phyloP scores from a whole-genome alignment of 116 monocot species.

The Posidonia oceanica region DNA sequence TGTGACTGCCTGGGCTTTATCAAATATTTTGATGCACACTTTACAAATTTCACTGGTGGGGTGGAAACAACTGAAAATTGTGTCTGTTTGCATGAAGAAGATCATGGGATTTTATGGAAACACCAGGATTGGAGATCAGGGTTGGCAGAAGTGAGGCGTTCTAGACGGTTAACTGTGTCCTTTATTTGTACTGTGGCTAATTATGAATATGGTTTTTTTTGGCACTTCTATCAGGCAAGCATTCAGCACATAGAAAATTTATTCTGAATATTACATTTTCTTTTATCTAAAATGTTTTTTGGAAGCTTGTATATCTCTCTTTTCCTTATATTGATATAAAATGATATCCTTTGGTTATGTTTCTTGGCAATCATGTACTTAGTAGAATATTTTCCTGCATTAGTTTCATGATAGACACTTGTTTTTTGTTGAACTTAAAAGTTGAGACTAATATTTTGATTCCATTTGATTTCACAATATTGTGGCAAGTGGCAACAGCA shows the following conservation, averaged over 20 bases:
- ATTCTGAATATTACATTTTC: neutral
- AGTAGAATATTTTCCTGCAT: no score
- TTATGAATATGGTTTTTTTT: constrained; percentile 90
- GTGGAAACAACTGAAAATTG: constrained; percentile 98
- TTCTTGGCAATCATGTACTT: no score
- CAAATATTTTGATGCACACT: constrained; percentile 97
- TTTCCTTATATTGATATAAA: no score
- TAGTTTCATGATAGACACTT: no score
- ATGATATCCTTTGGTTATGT: no score
- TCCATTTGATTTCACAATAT: no score
- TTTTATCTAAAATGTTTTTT: no score
- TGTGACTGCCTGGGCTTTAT: constrained; percentile 95
- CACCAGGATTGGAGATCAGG: constrained; percentile 99
- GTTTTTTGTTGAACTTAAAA: no score
- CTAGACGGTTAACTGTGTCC: constrained; percentile 84
- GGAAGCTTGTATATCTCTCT: no score
- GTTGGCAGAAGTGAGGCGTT: constrained; percentile 83
- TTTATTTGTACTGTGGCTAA: constrained; percentile 95
- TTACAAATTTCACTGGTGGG: constrained; percentile 90
- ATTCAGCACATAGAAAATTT: neutral
- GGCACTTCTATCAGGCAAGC: constrained; percentile 93
- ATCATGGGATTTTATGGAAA: constrained; percentile 93
- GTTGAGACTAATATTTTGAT: no score
- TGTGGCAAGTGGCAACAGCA: no score
- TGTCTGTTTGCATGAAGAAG: constrained; percentile 97